Conservation (phyloP, 768 basidiomycete genomes). For the Hypsizygus marmoreus region DNA sequence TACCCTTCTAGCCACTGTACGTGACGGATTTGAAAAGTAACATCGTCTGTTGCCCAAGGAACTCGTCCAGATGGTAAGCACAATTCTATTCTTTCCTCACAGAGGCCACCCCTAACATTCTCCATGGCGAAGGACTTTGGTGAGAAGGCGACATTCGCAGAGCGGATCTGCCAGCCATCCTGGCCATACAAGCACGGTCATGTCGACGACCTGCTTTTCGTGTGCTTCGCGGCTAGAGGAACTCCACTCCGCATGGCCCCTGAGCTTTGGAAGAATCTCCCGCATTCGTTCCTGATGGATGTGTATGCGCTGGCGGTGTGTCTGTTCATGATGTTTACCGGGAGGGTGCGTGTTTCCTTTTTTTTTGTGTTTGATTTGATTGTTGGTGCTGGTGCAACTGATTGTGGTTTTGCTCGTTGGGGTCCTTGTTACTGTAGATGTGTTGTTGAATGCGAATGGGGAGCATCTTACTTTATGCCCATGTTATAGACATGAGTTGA, state of each 20-base stretch:
- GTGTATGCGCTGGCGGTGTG: slow-evolving; percentile 14
- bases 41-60: slow-evolving; percentile 27
- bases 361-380: background rate
- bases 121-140: slow-evolving; percentile 29
- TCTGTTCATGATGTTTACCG: slow-evolving; percentile 16
- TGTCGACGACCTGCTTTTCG: slow-evolving; percentile 9
- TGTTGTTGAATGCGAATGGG: too few relatives aligned
- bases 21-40: slow-evolving; percentile 34
- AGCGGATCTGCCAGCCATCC: slow-evolving; percentile 33
- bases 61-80: slow-evolving; percentile 33
- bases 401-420: slow-evolving; percentile 2
- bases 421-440: slow-evolving; percentile 14
- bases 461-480: too few relatives aligned
- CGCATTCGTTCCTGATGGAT: slow-evolving; percentile 16
- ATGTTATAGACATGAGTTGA: too few relatives aligned
- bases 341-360: slow-evolving; percentile 8
- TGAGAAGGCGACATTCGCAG: slow-evolving; percentile 23
- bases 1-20: slow-evolving; percentile 23
- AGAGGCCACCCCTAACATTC: too few relatives aligned
- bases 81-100: background rate
- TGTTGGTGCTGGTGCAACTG: too few relatives aligned
- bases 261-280: slow-evolving; percentile 8
- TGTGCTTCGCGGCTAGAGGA: slow-evolving; percentile 5
- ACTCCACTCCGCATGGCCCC: slow-evolving; percentile 13
- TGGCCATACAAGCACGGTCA: slow-evolving; percentile 31